Conservation (phyloP, 2,329 filamentous ascomycete genomes). For the Neonectria faginata region DNA sequence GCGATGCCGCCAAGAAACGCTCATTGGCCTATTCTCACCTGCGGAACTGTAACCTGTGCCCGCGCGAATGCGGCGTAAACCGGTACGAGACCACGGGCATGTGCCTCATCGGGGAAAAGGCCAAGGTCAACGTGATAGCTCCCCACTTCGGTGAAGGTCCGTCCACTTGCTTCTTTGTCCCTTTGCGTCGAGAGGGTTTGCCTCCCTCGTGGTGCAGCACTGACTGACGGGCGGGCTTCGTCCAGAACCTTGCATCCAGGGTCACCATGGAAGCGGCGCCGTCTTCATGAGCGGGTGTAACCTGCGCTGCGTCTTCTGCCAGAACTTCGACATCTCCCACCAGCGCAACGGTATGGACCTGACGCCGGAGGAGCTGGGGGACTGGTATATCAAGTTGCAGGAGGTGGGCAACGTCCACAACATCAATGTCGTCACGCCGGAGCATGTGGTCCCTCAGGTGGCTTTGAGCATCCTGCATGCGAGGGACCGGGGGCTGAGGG, state of each 20-base stretch:
- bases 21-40: conserved; percentile 80
- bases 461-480: conserved; percentile 81
- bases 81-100: conserved; percentile 82
- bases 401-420: conserved; percentile 86
- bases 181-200: conserved; percentile 17
- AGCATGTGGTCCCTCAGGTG: conserved; percentile 88
- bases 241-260: conserved; percentile 83
- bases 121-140: conserved; percentile 85
- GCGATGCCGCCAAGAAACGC: conserved; percentile 79
- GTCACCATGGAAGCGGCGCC: conserved; percentile 81
- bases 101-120: conserved; percentile 80
- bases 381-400: conserved; percentile 87
- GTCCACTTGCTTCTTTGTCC: conserved; percentile 40
- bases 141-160: conserved; percentile 84
- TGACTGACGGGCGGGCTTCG: conserved; percentile 8
- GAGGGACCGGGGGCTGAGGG: conserved; percentile 72
- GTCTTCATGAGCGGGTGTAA: conserved; percentile 86
- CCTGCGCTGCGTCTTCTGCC: conserved; percentile 80
- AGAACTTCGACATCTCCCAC: conserved; percentile 87
- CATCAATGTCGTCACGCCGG: conserved; percentile 88
- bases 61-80: conserved; percentile 81
- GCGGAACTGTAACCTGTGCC: conserved; percentile 83
- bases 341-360: conserved; percentile 84
- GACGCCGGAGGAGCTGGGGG: conserved; percentile 80
- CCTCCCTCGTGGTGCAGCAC: conserved; percentile 3